Percentiles rank a stretch among this genome's conserved stretches.
Evolutionary conservation across 2,329 filamentous ascomycete genomes (phyloP).

Genomic region (Ophioceras dolichostomum): DNA sequence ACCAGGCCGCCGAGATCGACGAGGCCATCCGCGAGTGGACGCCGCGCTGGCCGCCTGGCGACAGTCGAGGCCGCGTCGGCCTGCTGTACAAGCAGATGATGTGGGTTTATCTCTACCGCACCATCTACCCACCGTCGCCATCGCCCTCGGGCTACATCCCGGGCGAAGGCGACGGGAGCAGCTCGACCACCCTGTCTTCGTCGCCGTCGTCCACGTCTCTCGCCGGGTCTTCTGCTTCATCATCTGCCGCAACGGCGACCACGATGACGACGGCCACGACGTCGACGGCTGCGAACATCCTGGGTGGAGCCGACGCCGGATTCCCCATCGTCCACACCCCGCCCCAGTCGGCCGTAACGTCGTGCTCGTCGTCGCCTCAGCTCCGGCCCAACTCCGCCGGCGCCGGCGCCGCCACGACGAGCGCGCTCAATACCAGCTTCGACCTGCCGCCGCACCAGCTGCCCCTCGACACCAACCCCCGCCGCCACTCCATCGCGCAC

Average conservation of each 20-base stretch:
- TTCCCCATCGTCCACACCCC: conserved; percentile 13
- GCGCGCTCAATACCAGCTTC: no score
- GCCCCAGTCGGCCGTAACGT: conserved; percentile 16
- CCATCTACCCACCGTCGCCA: conserved; percentile 40
- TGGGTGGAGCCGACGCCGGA: no score
- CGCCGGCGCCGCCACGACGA: not conserved
- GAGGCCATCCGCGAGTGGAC: conserved; percentile 62
- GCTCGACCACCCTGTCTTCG: conserved; percentile 7
- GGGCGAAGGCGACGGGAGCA: no score
- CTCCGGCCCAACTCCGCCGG: not conserved
- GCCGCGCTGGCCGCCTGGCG: conserved; percentile 45
- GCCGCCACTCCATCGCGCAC: conserved; percentile 13
- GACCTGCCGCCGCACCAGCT: not conserved
- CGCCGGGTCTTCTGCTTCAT: conserved; percentile 8
- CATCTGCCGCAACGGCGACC: conserved; percentile 3
- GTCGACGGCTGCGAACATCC: not conserved
- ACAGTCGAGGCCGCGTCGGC: conserved; percentile 42
- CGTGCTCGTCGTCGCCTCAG: conserved; percentile 20
- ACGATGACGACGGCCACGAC: not conserved
- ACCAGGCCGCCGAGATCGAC: conserved; percentile 65
- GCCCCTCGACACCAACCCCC: conserved; percentile 2
- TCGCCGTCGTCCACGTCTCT: not conserved
- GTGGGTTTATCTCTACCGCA: conserved; percentile 51
- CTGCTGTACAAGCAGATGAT: conserved; percentile 54
- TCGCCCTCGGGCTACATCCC: conserved; percentile 8